Evolutionary conservation across 768 basidiomycete genomes (phyloP).

Genomic region (Austroboletus eburneus): DNA sequence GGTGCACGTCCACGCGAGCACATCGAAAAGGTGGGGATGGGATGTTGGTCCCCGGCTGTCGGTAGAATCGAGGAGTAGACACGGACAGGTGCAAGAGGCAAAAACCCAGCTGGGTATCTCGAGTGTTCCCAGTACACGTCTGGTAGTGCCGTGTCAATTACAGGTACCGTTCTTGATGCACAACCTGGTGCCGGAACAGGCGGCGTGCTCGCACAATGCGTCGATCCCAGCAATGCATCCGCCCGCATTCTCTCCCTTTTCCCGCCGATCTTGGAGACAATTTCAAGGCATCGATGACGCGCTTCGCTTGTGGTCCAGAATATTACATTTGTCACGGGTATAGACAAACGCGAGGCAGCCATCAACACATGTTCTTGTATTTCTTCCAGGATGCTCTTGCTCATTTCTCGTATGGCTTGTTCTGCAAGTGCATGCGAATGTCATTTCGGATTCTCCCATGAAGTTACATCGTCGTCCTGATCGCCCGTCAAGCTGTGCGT

Average conservation of each 20-base stretch:
- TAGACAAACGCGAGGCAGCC: too few species aligned
- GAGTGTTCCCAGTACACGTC: too few species aligned
- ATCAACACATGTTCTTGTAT: conserved; percentile 45
- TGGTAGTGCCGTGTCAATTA: too few species aligned
- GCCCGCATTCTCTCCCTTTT: conserved; percentile 60
- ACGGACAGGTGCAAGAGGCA: conserved; percentile 53
- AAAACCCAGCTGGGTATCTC: too few species aligned
- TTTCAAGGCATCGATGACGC: conserved; percentile 64
- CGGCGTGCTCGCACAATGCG: conserved; percentile 4
- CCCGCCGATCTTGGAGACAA: conserved; percentile 79
- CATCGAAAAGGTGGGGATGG: conserved; percentile 37
- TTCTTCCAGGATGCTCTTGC: conserved; percentile 51
- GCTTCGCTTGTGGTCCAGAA: conserved; percentile 87
- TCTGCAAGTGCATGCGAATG: conserved; percentile 67
- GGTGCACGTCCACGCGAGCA: conserved; percentile 40
- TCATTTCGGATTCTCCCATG: conserved; percentile 38
- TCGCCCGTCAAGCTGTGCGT: conserved; percentile 63
- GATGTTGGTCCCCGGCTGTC: not conserved
- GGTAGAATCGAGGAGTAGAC: conserved; percentile 38
- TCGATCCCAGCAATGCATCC: conserved; percentile 50
- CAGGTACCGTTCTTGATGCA: too few species aligned
- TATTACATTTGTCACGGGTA: conserved; percentile 37
- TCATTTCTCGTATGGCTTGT: conserved; percentile 77
- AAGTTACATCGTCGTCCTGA: conserved; percentile 7
- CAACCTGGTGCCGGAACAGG: too few species aligned